These are phyloP conservation scores for Acer saccharum DNA, from an alignment of 345 rosid genomes.

Conservation along the genomic window DNA sequence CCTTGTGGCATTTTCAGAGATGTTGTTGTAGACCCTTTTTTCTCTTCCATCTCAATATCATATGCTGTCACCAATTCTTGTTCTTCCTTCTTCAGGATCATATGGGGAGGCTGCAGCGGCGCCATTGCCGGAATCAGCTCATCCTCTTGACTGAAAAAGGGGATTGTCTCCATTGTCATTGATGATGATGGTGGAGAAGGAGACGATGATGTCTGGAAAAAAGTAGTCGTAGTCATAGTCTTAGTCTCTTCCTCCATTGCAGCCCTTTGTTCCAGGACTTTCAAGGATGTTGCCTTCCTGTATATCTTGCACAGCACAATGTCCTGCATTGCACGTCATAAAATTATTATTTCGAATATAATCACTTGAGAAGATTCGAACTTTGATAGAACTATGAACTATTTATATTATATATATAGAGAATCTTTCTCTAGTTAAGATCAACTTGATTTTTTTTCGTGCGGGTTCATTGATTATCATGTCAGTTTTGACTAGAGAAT, in stretches of 20 bases:
- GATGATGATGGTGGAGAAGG: slow-evolving; percentile 48
- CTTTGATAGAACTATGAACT: not conserved
- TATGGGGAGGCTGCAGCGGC: slow-evolving; percentile 24
- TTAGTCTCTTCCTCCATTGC: slow-evolving; percentile 56
- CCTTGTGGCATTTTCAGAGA: slow-evolving; percentile 53
- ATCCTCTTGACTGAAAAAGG: slow-evolving; percentile 44
- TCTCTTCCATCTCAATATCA: slow-evolving; percentile 18
- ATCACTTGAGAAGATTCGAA: not conserved
- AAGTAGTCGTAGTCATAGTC: slow-evolving; percentile 7
- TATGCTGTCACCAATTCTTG: slow-evolving; percentile 19
- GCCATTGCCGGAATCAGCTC: slow-evolving; percentile 26
- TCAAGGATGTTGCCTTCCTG: slow-evolving; percentile 86
- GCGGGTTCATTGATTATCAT: too few species aligned
- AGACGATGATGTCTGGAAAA: slow-evolving; percentile 24
- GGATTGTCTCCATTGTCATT: slow-evolving; percentile 39
- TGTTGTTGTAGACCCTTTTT: slow-evolving; percentile 21
- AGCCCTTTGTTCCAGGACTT: slow-evolving; percentile 86
- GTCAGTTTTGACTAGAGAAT: too few species aligned
- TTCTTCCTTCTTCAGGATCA: slow-evolving; percentile 25
- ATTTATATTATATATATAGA: too few species aligned
- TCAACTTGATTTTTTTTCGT: too few species aligned
- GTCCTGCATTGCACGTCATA: slow-evolving; percentile 46
- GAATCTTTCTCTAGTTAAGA: too few species aligned
- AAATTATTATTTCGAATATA: too few species aligned
- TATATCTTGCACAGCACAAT: slow-evolving; percentile 93